Base-by-base conservation (phyloP, 1,284 basidiomycete genomes). In the Microbotryum violaceum region DNA sequence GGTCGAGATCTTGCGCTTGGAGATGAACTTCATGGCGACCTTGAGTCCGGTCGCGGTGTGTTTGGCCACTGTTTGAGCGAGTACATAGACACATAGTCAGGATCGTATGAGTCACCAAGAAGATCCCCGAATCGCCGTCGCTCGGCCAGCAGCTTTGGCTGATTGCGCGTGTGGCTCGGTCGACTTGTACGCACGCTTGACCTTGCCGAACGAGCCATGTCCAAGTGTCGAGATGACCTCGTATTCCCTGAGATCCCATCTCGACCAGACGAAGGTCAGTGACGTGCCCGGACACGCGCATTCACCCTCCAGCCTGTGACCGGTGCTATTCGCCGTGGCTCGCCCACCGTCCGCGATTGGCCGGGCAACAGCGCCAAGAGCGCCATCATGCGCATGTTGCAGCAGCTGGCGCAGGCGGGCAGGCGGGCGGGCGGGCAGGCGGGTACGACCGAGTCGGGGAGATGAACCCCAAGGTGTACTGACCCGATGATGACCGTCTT, bases 11-110 rank as follows among this genome's bases (percentile, higher is more conserved):
- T 91, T 91, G 61, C 89, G 88, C 74, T 94, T 91, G 63, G 91
- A 91, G 72, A 97, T 91, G 74, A 91, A 91, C 80, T 97, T 97
- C 87, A 98, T 91, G 4, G 94, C 94, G 49, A 98, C 94, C 70
- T 86, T 86, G 74, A 97, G 91, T 0, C 92, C 91, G 0, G 94
- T 97, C 69, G 97, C 83, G 49, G 88, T 88, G 75, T 98, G 94
- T 16, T 85, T 85, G 42, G 91, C 94, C 82, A 94, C 91, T 97
- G 75, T 12, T 21, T 6, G 7, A 42, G 33, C 14, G 37, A 3
- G 14, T 12, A 42, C 37, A 14, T 25, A 20, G n/a, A 1, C 18
- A 2, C 20, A 23, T n/a, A 1, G 44, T 46, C 27, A 45, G 21
- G 9, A 42, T 42, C 37, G 18, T 25, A 4, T 18, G n/a, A 7